A percentile compares a stretch with the other conserved stretches of the same genome.
phyloP scores from a whole-genome alignment of 768 basidiomycete genomes.

The Termitomyces sp. region DNA sequence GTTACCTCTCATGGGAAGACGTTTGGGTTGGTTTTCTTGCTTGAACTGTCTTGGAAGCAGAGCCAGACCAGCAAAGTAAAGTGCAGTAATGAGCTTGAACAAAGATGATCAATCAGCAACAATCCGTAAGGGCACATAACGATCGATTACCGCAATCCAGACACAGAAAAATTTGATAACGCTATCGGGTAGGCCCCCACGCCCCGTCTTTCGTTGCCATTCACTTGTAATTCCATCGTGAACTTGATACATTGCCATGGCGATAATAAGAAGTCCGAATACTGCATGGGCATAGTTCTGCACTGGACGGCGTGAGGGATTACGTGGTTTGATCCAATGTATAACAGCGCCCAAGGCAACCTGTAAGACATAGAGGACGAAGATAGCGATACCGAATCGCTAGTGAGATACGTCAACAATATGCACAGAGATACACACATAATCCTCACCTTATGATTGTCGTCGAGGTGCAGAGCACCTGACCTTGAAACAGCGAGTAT shows the following conservation, averaged over 20 bases:
- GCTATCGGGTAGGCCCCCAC: constrained; percentile 26
- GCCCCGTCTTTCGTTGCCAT: constrained; percentile 44
- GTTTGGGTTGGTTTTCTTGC: constrained; percentile 34
- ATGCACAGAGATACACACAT: background rate
- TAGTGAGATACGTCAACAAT: constrained; percentile 12
- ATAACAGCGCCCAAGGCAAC: constrained; percentile 44
- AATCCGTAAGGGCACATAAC: background rate
- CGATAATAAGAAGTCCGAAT: constrained; percentile 46
- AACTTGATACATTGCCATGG: constrained; percentile 44
- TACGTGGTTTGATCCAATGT: constrained; percentile 45
- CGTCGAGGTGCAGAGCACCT: constrained; percentile 31
- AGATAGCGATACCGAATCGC: constrained; percentile 45
- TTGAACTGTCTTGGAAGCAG: constrained; percentile 42
- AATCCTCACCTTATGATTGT: constrained; percentile 41
- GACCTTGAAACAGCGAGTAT: constrained; percentile 30
- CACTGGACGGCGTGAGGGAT: constrained; percentile 30
- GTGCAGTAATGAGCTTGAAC: constrained; percentile 32
- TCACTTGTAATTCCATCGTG: constrained; percentile 40
- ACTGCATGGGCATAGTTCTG: constrained; percentile 58
- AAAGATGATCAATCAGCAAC: background rate
- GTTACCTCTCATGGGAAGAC: constrained; percentile 9
- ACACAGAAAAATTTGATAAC: constrained; percentile 39
- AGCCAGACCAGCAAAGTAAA: constrained; percentile 35
- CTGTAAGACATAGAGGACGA: constrained; percentile 47
- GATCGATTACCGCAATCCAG: constrained; percentile 41